Conservation (phyloP, 2,329 filamentous ascomycete genomes). For the Penicillium sp. region DNA sequence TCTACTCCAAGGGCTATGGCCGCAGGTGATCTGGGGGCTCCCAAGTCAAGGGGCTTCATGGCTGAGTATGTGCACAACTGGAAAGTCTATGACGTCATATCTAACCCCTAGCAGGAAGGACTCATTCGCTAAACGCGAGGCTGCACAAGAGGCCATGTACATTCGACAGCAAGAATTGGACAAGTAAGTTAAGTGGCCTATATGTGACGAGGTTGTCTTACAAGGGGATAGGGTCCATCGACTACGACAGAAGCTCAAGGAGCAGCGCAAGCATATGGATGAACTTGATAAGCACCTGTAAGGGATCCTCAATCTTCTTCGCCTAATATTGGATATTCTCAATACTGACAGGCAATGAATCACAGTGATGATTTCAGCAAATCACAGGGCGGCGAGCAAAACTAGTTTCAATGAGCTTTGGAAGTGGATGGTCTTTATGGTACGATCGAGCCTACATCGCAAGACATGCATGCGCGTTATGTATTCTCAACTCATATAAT, state of each 20-base stretch:
- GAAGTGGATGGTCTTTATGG: background rate
- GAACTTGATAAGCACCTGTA: constrained; percentile 31
- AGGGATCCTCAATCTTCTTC: background rate
- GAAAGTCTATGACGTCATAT: constrained; percentile 25
- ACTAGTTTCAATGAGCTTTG: constrained; percentile 1
- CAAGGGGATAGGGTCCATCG: constrained; percentile 10
- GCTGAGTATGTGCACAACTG: constrained; percentile 23
- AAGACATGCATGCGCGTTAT: no score
- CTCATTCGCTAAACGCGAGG: constrained; percentile 21
- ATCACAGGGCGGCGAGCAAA: constrained; percentile 21
- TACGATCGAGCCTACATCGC: background rate
- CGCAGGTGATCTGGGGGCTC: constrained; percentile 24
- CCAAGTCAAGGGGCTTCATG: constrained; percentile 27
- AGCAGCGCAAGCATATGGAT: constrained; percentile 26
- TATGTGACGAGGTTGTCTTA: background rate
- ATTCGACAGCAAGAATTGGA: constrained; percentile 23
- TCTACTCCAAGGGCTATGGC: constrained; percentile 18
- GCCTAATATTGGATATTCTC: background rate
- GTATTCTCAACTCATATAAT: no score
- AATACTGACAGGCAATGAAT: background rate
- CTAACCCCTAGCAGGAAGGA: constrained; percentile 20
- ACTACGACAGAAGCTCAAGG: constrained; percentile 23
- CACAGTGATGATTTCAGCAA: constrained; percentile 19
- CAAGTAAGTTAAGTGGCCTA: constrained; percentile 11
- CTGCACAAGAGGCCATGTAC: constrained; percentile 19